A percentile compares a stretch with the other conserved stretches of the same genome.
Evolutionary conservation across 2,329 filamentous ascomycete genomes (phyloP).

Genomic region (Zymoseptoria ardabiliae): DNA sequence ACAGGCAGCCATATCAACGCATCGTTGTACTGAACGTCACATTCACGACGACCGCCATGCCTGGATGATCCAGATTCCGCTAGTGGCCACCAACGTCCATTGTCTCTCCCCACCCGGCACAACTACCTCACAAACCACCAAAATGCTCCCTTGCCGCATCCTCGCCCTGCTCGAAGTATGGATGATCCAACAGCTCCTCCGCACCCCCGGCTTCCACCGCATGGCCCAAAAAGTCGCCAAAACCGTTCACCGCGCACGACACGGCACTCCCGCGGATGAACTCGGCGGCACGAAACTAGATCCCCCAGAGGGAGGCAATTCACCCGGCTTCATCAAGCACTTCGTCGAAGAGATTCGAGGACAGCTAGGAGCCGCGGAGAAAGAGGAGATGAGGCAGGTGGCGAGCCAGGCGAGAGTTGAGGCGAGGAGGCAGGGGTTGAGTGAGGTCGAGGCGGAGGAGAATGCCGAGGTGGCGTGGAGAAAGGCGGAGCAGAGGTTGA

Average conservation of each 20-base stretch:
- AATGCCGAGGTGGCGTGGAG: slow-evolving; percentile 12
- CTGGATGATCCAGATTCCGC: neutral
- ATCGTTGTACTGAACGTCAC: neutral
- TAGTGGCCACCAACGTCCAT: neutral
- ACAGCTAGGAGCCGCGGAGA: slow-evolving; percentile 25
- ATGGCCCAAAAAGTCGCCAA: slow-evolving; percentile 45
- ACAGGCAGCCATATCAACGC: neutral
- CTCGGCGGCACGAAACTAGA: slow-evolving; percentile 41
- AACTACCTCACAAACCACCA: neutral
- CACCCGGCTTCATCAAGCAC: slow-evolving; percentile 39
- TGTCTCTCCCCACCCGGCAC: slow-evolving; percentile 2
- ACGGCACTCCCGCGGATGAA: slow-evolving; percentile 44
- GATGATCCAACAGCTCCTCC: slow-evolving; percentile 40
- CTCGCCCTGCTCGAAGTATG: slow-evolving; percentile 35
- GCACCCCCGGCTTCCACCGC: slow-evolving; percentile 49
- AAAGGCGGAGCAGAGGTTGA: slow-evolving; percentile 5
- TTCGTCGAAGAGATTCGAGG: slow-evolving; percentile 46
- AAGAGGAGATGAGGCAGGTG: slow-evolving; percentile 1
- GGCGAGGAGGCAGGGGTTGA: slow-evolving; percentile 12
- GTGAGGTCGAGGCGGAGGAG: slow-evolving; percentile 5
- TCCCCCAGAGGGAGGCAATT: slow-evolving; percentile 27
- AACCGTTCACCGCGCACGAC: slow-evolving; percentile 36
- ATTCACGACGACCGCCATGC: neutral
- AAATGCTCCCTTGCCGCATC: neutral
- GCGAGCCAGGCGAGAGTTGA: slow-evolving; percentile 3